Evolutionary conservation across 2,329 filamentous ascomycete species (phyloP), one percentile per base, ranked within the genome.

Genomic region (Aspergillus ruber): DNA sequence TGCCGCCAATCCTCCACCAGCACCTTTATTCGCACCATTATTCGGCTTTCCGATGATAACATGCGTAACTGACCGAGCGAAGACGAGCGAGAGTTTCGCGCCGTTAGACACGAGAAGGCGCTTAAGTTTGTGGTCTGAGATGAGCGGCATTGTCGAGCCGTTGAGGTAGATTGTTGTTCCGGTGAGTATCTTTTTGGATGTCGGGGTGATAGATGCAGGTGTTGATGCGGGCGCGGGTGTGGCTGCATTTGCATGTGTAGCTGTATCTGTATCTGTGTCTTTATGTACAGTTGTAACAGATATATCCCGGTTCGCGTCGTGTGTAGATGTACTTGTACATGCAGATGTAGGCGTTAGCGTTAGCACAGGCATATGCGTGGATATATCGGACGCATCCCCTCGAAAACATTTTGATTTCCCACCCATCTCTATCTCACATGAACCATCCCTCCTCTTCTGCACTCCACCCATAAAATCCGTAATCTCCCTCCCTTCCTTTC

Each of bases 121-220:
- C 73, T 93, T 94, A 48, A 96, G 78, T 63, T 81, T 86, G 71
- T 95, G 87, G 66, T 96, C 90, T 12, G 88, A 94, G 52, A 95
- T 79, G 20, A 82, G 68, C 1, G 90, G 90, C 50, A 83, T 79
- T 2, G 89, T 95, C 56, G 86, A 90, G 51, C 90, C 90, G 67
- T 95, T 95, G 67, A 96, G 79, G 70, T 91, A 93, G 58, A 95
- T 79, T 44, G 81, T 83, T 18, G 90, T 76, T 13, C 83, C 81
- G 40, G 79, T 70, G 63, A 96, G 90, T 45, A 94, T 78, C n/a
- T 46, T 42, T 72, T 58, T 51, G 58, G 64, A 52, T 50, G 41
- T 38, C 23, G 36, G 36, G 15, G 8, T 15, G 17, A 29, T 44
- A 12, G 33, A 10, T 15, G 41, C 40, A 27, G 13, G 27, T 44